Evolutionary conservation across 345 rosid species (phyloP), one percentile per base, ranked within the genome.

Genomic region (Crucihimalaya himalaica): DNA sequence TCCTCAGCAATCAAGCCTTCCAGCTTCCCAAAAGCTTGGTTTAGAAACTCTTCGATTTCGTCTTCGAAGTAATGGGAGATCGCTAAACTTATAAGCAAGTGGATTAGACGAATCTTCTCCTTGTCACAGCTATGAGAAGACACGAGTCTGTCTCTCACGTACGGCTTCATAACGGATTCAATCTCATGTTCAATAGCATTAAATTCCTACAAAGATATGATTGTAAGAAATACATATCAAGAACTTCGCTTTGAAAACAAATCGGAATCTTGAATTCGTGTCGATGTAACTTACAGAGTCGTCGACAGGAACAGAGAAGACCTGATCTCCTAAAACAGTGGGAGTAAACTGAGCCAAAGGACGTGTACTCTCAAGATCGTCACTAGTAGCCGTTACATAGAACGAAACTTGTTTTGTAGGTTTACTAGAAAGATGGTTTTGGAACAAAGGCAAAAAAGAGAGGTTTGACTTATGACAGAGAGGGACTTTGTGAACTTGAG

Each of bases 321-420:
- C 48, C 13, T 56, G 66, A 64, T 64, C 71, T 45, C 65, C 71
- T 63, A 45, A 56, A 23, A 55, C 3, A 18, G 78, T 31, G 15
- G 77, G 77, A 54, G 58, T 1, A 65, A 73, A 65, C 6, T 40
- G 10, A 12, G 18, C 2, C 65, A 5, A 55, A 7, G 71, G 66
- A 55, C 77, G 71, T 16, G 20, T 55, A 16, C 21, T 56, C 28
- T 73, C 71, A 56, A 55, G 71, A 65, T 73, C 10, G 3, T 19
- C 4, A 18, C 14, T 5, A 54, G 58, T 43, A 52, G 63, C 27
- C 8, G 19, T 43, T 16, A 46, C 59, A 65, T 13, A 3, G 8
- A 57, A 18, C 42, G 20, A 13, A 18, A 2, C 6, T 34, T 55
- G 48, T 55, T 54, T 55, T 18, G 16, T 6, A 2, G 40, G 69